Conservation (phyloP, 2,329 filamentous ascomycete genomes). For the Cryphonectria radicalis region DNA sequence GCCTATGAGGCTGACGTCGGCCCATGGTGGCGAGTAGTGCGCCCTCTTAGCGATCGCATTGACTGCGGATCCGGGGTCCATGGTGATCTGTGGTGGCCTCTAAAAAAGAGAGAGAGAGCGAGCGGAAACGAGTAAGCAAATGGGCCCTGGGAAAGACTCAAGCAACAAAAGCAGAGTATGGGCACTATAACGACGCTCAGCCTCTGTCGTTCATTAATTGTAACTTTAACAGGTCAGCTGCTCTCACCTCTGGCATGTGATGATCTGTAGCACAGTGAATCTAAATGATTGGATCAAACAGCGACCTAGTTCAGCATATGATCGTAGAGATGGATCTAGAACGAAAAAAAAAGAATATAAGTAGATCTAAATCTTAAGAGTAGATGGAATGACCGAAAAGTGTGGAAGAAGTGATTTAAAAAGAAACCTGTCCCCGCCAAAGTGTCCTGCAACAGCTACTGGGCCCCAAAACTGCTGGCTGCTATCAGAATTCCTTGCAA, state of each 20-base stretch:
- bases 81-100: constrained; percentile 10
- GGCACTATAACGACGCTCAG: background rate
- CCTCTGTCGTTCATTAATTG: background rate
- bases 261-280: background rate
- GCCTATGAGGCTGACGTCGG: constrained; percentile 93
- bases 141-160: background rate
- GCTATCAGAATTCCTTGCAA: constrained; percentile 2
- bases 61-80: constrained; percentile 34
- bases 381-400: background rate
- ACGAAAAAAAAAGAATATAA: background rate
- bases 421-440: background rate
- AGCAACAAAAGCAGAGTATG: background rate
- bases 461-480: background rate
- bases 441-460: background rate
- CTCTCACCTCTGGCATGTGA: constrained; percentile 11
- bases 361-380: constrained; percentile 9
- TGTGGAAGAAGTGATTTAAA: constrained; percentile 3
- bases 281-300: background rate
- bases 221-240: background rate
- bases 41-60: constrained; percentile 60
- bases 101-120: background rate
- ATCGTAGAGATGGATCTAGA: background rate
- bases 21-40: constrained; percentile 94
- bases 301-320: background rate
- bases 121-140: background rate